Evolutionary conservation across 345 rosid genomes (phyloP), one percentile per base, ranked within the genome.

Genomic region (Gossypium arboreum): DNA sequence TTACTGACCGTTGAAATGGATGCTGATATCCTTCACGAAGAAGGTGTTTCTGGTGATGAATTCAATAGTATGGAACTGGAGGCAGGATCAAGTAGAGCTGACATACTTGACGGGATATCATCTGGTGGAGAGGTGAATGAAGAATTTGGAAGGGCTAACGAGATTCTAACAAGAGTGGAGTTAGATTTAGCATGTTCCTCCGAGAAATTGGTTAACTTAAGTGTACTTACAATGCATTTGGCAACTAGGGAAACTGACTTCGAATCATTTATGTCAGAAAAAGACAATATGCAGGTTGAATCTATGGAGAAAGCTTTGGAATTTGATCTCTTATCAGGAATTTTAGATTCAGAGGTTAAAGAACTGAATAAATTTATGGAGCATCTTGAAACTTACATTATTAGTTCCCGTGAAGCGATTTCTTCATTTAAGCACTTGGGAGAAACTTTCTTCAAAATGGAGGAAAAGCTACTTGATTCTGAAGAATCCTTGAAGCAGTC

Each of bases 201-300:
- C 0, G 96, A 95, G 90, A 95, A 90, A 80, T 79, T 91, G 60
- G 85, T 84, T 68, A 93, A 95, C 83, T 79, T 95, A 18, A 85
- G 78, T 70, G 74, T 91, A 79, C 91, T 95, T 68, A 86, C 83
- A 81, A 90, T 93, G 99, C 88, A 82, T 71, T 85, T 90, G 69
- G 94, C 86, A 3, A 81, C 86, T 16, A 90, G 86, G 83, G 99
- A 93, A 81, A 76, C 74, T 71, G 96, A 93, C 50, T 83, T 95
- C 54, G 99, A 93, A 74, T 80, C 86, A 12, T 81, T 83, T 78
- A 83, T 85, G 65, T 72, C 82, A 22, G 80, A 66, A 15, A 74
- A 81, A 73, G 81, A 73, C 54, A 69, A 78, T 60, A 59, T 68
- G 29, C 47, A 75, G 59, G 77, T 44, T 43, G 84, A 82, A 74